These are phyloP conservation scores for Eimeria maxima DNA, from an alignment of 169 alveolate genomes.

Conservation along the genomic window DNA sequence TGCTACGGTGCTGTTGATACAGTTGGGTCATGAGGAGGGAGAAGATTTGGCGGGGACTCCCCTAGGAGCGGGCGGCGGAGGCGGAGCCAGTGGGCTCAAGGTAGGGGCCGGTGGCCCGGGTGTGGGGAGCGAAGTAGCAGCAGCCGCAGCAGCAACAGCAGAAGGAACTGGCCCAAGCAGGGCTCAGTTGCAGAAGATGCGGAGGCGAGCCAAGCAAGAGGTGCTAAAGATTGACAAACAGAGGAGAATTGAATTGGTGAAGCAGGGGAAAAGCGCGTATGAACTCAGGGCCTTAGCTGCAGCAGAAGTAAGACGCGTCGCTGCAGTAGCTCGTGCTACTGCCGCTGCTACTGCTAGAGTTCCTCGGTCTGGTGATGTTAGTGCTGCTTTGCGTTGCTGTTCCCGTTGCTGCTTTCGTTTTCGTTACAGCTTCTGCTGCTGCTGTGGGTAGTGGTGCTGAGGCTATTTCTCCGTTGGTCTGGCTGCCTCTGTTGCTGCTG, in stretches of 20 bases:
- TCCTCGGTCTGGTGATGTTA: background rate
- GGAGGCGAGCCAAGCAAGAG: conserved; percentile 54
- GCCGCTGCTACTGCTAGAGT: background rate
- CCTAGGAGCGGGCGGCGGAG: background rate
- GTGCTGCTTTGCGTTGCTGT: conserved; percentile 21
- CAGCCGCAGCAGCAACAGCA: conserved; percentile 42
- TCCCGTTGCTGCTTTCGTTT: background rate
- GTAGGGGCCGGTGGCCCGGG: background rate
- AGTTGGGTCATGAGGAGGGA: conserved; percentile 18
- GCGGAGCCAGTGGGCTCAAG: background rate
- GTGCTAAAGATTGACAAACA: conserved; percentile 81
- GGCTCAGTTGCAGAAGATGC: conserved; percentile 60
- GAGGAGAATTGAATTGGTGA: conserved; percentile 74
- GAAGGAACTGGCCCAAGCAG: conserved; percentile 43
- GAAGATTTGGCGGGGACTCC: conserved; percentile 24
- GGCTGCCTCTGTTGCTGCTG: background rate
- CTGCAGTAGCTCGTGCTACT: background rate
- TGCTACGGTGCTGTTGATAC: conserved; percentile 4
- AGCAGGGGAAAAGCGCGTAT: conserved; percentile 80
- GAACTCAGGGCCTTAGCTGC: conserved; percentile 81
- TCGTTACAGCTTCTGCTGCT: background rate
- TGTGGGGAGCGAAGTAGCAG: conserved; percentile 46
- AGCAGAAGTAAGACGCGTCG: conserved; percentile 67
- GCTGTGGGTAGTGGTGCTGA: background rate
- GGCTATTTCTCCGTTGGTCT: background rate